Conservation (phyloP, 2,329 filamentous ascomycete species). For the Acarospora socialis region DNA sequence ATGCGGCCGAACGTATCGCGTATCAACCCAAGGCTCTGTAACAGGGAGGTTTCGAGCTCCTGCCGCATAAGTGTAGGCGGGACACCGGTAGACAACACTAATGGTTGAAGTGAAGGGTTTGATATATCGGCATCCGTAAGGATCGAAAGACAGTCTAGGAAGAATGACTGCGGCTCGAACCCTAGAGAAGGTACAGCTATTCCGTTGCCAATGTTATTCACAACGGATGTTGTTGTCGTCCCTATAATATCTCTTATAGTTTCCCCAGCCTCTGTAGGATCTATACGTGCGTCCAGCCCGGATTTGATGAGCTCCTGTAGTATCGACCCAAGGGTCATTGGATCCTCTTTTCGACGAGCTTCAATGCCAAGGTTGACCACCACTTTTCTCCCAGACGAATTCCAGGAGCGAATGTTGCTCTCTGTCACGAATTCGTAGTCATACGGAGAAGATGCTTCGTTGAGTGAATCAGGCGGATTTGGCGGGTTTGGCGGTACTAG, state of each 20-base stretch:
- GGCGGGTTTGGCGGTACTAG: conserved; percentile 11
- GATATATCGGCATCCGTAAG: conserved; percentile 56
- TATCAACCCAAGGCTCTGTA: conserved; percentile 66
- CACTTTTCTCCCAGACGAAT: conserved; percentile 48
- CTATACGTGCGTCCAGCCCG: conserved; percentile 54
- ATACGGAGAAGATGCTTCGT: conserved; percentile 32
- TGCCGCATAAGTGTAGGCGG: conserved; percentile 59
- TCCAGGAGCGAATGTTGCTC: conserved; percentile 53
- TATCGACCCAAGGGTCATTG: conserved; percentile 52
- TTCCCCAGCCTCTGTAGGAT: conserved; percentile 53
- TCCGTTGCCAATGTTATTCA: conserved; percentile 3
- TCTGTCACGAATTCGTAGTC: conserved; percentile 66
- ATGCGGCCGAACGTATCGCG: conserved; percentile 72
- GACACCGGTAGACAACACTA: conserved; percentile 60
- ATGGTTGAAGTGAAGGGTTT: conserved; percentile 45
- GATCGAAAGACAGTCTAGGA: conserved; percentile 71
- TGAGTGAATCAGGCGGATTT: conserved; percentile 7
- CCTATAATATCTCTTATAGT: conserved; percentile 62
- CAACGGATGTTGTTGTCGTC: conserved; percentile 31
- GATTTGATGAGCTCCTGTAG: conserved; percentile 77
- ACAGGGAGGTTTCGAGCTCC: conserved; percentile 63
- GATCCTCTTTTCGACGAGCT: conserved; percentile 53
- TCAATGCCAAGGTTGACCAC: conserved; percentile 51
- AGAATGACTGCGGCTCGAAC: conserved; percentile 55
- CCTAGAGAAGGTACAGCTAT: no score